Percentiles rank a stretch among this genome's conserved stretches.
Evolutionary conservation across 2,329 filamentous ascomycete genomes (phyloP).

Genomic region (Alternaria brassicicola): DNA sequence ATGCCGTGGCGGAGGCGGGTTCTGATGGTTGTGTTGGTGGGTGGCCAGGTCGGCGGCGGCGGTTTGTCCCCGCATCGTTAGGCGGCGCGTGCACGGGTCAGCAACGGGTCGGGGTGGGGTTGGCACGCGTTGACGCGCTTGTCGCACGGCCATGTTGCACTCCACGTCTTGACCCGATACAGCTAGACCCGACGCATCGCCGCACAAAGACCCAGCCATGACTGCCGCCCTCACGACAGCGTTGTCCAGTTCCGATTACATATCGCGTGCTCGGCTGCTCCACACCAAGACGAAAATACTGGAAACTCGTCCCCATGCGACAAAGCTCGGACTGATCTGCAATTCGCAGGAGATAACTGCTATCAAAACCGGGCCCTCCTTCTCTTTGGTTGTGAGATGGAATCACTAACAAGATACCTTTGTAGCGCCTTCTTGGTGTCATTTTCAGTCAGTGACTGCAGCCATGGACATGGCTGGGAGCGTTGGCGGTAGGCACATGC

Average conservation of each 20-base stretch:
- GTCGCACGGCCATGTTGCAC: not conserved
- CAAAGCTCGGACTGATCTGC: not conserved
- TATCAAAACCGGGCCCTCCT: not conserved
- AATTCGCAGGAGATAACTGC: not conserved
- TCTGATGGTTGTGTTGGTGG: not conserved
- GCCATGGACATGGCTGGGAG: not conserved
- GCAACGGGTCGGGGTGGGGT: not conserved
- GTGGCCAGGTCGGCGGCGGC: constrained; percentile 1
- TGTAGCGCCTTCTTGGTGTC: not conserved
- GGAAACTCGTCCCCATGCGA: not conserved
- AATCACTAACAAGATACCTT: not conserved
- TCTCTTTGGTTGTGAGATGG: not conserved
- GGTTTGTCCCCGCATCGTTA: constrained; percentile 2
- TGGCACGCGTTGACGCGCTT: constrained; percentile 6
- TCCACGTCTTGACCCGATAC: constrained; percentile 3
- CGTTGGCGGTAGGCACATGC: not conserved
- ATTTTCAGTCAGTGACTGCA: not conserved
- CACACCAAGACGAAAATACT: not conserved
- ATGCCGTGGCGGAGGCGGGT: not conserved
- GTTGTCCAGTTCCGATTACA: not conserved
- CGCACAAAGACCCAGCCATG: constrained; percentile 1
- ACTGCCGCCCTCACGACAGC: constrained; percentile 1
- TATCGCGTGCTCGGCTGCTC: constrained; percentile 8
- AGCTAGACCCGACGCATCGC: not conserved
- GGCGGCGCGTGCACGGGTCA: constrained; percentile 3